phyloP scores from a whole-genome alignment of 2,329 filamentous ascomycete species.

The Fonsecaea erecta region DNA sequence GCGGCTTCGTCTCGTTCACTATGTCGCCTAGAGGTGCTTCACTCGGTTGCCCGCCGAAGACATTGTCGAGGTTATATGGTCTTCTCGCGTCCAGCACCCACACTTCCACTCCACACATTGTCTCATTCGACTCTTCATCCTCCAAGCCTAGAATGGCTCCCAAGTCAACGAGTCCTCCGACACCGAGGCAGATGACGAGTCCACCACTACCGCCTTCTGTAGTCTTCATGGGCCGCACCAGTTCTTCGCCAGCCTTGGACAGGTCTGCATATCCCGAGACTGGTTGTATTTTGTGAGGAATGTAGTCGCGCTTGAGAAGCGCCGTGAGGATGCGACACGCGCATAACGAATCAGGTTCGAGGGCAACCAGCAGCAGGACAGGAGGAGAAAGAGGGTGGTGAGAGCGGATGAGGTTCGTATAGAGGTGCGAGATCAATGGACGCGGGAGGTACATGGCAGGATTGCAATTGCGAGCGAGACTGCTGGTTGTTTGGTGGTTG shows the following conservation, averaged over 20 bases:
- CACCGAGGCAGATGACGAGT: slow-evolving; percentile 87
- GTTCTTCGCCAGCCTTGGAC: slow-evolving; percentile 74
- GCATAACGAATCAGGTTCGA: slow-evolving; percentile 94
- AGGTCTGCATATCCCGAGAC: slow-evolving; percentile 92
- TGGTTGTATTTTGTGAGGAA: slow-evolving; percentile 95
- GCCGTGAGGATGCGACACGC: slow-evolving; percentile 91
- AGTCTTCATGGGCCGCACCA: slow-evolving; percentile 85
- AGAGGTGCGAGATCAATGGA: slow-evolving; percentile 84
- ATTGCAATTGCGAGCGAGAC: slow-evolving; percentile 9
- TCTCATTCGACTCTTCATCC: slow-evolving; percentile 55
- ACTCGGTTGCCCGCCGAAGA: slow-evolving; percentile 70
- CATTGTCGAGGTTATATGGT: slow-evolving; percentile 92
- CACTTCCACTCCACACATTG: slow-evolving; percentile 49
- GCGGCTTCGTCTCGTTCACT: slow-evolving; percentile 49
- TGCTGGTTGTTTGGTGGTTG: slow-evolving; percentile 2
- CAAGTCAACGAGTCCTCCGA: slow-evolving; percentile 89
- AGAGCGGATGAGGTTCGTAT: slow-evolving; percentile 82
- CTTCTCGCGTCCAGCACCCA: slow-evolving; percentile 92
- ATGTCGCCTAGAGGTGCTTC: slow-evolving; percentile 54
- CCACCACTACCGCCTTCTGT: slow-evolving; percentile 82
- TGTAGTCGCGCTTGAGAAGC: slow-evolving; percentile 96
- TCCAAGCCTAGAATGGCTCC: slow-evolving; percentile 78
- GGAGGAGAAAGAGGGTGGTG: slow-evolving; percentile 90
- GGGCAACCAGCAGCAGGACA: slow-evolving; percentile 79
- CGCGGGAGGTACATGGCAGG: slow-evolving; percentile 88